Percentiles rank a stretch among this genome's conserved stretches.
Evolutionary conservation across 2,329 filamentous ascomycete species (phyloP).

Genomic region (Xylariaceae sp.): DNA sequence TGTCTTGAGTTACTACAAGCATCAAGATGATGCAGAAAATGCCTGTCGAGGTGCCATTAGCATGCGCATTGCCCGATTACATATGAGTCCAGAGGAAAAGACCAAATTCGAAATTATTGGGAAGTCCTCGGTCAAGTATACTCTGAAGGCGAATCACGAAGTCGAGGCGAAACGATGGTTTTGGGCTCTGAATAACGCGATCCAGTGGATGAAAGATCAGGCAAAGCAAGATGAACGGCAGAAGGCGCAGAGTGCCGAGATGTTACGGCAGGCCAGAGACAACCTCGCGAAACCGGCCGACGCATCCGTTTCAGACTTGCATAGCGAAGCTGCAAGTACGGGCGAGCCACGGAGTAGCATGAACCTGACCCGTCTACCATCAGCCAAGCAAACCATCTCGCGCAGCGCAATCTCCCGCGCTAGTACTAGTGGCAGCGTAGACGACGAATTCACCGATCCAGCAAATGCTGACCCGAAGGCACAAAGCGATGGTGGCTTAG

Average conservation of each 20-base stretch:
- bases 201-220: constrained; percentile 98
- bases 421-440: constrained; percentile 56
- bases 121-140: constrained; percentile 98
- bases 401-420: constrained; percentile 44
- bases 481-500: constrained; percentile 44
- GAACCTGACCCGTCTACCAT: constrained; percentile 52
- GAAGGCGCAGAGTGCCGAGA: constrained; percentile 74
- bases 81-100: constrained; percentile 97
- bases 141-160: constrained; percentile 95
- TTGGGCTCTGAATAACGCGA: constrained; percentile 98
- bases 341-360: constrained; percentile 54
- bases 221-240: constrained; percentile 87
- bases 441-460: constrained; percentile 58
- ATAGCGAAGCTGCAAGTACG: constrained; percentile 59
- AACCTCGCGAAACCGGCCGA: constrained; percentile 67
- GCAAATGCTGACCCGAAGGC: constrained; percentile 51
- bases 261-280: constrained; percentile 78
- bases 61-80: constrained; percentile 92
- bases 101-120: constrained; percentile 97
- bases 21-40: constrained; percentile 95
- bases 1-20: constrained; percentile 97
- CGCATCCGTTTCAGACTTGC: constrained; percentile 52
- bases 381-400: constrained; percentile 40
- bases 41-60: constrained; percentile 98
- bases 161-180: constrained; percentile 99